phyloP scores from a whole-genome alignment of 805 yeast genomes.

The Candida wancherniae region DNA sequence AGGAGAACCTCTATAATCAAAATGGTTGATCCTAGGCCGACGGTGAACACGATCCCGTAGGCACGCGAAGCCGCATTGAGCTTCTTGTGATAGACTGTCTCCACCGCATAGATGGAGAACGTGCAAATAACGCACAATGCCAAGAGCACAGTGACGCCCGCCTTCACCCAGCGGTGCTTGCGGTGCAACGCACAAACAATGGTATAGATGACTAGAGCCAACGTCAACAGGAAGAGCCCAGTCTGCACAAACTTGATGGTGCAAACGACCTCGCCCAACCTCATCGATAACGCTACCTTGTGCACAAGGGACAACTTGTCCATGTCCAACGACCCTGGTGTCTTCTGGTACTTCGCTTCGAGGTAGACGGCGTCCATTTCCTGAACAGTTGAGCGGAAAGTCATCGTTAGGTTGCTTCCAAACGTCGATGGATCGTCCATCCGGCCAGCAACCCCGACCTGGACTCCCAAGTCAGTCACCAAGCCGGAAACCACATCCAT shows the following conservation, averaged over 20 bases:
- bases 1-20: conserved; percentile 9
- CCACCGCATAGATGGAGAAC: conserved; percentile 8
- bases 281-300: conserved; percentile 8
- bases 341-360: conserved; percentile 3
- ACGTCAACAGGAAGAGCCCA: conserved; percentile 1
- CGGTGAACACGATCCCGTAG: conserved; percentile 10
- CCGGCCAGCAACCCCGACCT: conserved; percentile 38
- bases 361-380: conserved; percentile 11
- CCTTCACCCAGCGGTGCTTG: neutral
- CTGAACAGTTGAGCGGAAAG: conserved; percentile 8
- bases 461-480: conserved; percentile 47
- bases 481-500: conserved; percentile 45
- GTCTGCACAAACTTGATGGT: conserved; percentile 7
- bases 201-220: conserved; percentile 2
- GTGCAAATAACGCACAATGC: conserved; percentile 10
- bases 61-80: conserved; percentile 8
- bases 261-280: conserved; percentile 7
- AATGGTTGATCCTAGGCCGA: conserved; percentile 10
- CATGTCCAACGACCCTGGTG: conserved; percentile 9
- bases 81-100: conserved; percentile 5
- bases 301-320: conserved; percentile 11
- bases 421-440: conserved; percentile 29
- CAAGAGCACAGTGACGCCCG: conserved; percentile 4
- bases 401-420: conserved; percentile 8
- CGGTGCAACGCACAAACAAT: conserved; percentile 2